Conservation (phyloP, 768 basidiomycete genomes). For the Termitomyces sp. region DNA sequence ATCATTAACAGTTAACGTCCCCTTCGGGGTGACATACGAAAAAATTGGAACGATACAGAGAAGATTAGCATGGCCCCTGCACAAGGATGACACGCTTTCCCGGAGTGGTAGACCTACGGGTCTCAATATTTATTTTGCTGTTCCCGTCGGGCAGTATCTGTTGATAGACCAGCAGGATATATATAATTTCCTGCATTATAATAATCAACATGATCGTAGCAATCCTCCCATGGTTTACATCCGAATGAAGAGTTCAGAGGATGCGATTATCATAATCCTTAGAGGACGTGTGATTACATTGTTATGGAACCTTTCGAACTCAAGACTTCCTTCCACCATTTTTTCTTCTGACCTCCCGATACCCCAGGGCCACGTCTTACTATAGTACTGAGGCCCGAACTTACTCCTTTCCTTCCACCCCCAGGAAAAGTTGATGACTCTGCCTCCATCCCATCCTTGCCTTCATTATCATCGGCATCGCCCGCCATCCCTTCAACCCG, state of each 20-base stretch:
- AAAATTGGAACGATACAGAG: constrained; percentile 99
- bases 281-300: neutral
- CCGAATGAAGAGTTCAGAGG: neutral
- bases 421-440: constrained; percentile 29
- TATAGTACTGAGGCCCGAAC: constrained; percentile 55
- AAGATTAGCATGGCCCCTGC: constrained; percentile 99
- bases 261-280: neutral
- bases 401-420: constrained; percentile 58
- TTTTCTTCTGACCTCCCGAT: constrained; percentile 16
- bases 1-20: constrained; percentile 34
- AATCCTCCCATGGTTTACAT: neutral
- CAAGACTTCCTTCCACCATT: constrained; percentile 46
- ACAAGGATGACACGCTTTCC: constrained; percentile 99
- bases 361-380: constrained; percentile 25
- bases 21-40: constrained; percentile 93
- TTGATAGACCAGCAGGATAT: too few relatives aligned
- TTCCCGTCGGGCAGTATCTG: too few relatives aligned
- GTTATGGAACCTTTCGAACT: constrained; percentile 18
- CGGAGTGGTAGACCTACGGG: constrained; percentile 73
- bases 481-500: constrained; percentile 13
- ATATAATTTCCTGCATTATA: too few relatives aligned
- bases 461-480: neutral
- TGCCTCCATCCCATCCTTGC: constrained; percentile 1
- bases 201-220: neutral
- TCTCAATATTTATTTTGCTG: constrained; percentile 37